Evolutionary conservation across 2,329 filamentous ascomycete genomes (phyloP).

Genomic region (Corniculantispora saksenae): DNA sequence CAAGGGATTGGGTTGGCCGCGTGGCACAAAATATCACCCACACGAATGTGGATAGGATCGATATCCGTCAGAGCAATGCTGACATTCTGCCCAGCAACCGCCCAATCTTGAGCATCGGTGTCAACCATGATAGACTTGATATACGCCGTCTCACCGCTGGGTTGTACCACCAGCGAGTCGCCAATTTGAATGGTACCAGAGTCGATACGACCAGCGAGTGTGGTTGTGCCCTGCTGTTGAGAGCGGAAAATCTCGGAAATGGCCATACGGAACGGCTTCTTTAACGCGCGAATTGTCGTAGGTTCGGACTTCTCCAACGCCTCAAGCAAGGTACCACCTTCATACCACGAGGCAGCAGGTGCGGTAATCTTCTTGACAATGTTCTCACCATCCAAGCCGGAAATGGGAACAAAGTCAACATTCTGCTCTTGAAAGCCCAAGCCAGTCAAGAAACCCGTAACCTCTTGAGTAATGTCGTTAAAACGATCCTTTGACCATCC

Average conservation of each 20-base stretch:
- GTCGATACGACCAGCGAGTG: conserved; percentile 83
- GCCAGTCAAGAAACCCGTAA: conserved; percentile 77
- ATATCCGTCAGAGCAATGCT: conserved; percentile 83
- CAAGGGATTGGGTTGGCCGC: conserved; percentile 67
- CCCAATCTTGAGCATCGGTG: conserved; percentile 76
- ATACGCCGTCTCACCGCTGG: conserved; percentile 76
- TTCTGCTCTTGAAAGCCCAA: conserved; percentile 83
- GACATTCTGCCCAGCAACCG: conserved; percentile 87
- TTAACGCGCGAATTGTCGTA: conserved; percentile 62
- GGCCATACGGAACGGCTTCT: conserved; percentile 81
- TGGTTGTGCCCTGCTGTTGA: conserved; percentile 75
- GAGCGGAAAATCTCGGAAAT: conserved; percentile 86
- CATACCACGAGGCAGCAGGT: conserved; percentile 73
- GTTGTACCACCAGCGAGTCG: conserved; percentile 77
- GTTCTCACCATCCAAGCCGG: conserved; percentile 86
- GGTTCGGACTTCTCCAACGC: conserved; percentile 84
- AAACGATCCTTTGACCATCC: conserved; percentile 82
- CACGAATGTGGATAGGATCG: conserved; percentile 77
- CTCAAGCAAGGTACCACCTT: conserved; percentile 74
- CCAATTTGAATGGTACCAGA: conserved; percentile 82
- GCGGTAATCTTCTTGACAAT: conserved; percentile 63
- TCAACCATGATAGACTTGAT: conserved; percentile 82
- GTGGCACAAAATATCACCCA: conserved; percentile 85
- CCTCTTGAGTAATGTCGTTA: conserved; percentile 80
- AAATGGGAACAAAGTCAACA: conserved; percentile 84